Evolutionary conservation across 2,329 filamentous ascomycete genomes (phyloP), one percentile per base, ranked within the genome.

Genomic region (Microcyclosporella mali): DNA sequence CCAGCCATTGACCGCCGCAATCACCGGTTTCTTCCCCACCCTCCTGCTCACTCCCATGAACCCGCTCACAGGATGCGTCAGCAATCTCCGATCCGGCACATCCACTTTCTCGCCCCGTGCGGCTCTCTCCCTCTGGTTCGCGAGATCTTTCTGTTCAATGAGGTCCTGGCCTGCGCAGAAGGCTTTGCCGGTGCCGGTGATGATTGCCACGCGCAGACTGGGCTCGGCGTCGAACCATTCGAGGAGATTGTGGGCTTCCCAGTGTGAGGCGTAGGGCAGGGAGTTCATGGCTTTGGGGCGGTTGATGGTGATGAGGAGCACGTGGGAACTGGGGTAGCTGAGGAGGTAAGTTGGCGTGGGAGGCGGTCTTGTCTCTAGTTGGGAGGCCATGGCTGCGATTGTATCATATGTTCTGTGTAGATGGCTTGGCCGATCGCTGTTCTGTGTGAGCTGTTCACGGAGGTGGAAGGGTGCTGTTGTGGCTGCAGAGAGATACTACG

Each of bases 1-100:
- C 46, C 73, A 69, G 0, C 77, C 77, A 59, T 79, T 80, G 2
- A 79, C 74, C 2, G 77, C 77, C 7, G 74, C 75, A 56, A 80
- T 75, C 34, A 80, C 68, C 1, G 77, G 77, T 60, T 80, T 80
- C 65, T 77, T 79, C 1, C 79, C 79, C 10, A 61, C 61, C 10
- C 79, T 66, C 31, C 73, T 66, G 31, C 73, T 77, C 11, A 83
- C 57, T 0, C 76, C 79, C 29, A 66, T 71, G 55, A 79, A 78
- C 0, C 78, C 78, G 1, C 63, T 63, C 2, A 49, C 37, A 6
- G 56, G 56, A 43, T 59, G 54, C 18, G 37, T 45, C 19, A 56
- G 46, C 29, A 51, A 18, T 19, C 51, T 47, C 16, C 52, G 19
- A 37, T 58, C 54, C 2, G 53, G 53, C n/a, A 57, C 17, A 15